Evolutionary conservation across 495 filamentous ascomycete species (phyloP).

Genomic region (Neurospora sp.): DNA sequence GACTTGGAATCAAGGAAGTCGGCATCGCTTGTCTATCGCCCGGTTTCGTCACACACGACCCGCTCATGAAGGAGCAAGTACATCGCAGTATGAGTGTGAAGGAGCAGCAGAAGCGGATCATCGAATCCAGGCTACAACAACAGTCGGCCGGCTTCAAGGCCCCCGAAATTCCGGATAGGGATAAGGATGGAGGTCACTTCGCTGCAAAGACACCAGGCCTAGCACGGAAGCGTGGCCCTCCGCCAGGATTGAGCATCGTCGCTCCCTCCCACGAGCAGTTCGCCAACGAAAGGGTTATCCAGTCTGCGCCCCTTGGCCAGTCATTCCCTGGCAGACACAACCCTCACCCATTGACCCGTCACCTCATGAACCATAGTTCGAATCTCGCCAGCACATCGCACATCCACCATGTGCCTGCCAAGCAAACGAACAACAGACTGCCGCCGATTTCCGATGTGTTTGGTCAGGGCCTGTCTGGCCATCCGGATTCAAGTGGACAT

Average conservation of each 20-base stretch:
- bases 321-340: conserved; percentile 88
- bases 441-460: conserved; percentile 95
- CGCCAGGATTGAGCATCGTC: conserved; percentile 88
- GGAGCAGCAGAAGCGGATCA: conserved; percentile 90
- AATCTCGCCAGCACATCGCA: conserved; percentile 80
- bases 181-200: conserved; percentile 44
- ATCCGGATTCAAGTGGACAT: conserved; percentile 61
- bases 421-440: conserved; percentile 83
- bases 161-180: conserved; percentile 36
- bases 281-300: conserved; percentile 89
- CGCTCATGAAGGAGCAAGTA: conserved; percentile 89
- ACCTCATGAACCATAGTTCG: conserved; percentile 75
- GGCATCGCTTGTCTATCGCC: conserved; percentile 91
- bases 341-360: conserved; percentile 69
- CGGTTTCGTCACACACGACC: conserved; percentile 91
- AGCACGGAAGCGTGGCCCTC: conserved; percentile 65
- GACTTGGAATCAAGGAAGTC: conserved; percentile 78
- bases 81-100: conserved; percentile 88
- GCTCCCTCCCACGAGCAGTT: conserved; percentile 93
- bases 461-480: conserved; percentile 66
- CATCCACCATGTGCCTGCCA: conserved; percentile 83
- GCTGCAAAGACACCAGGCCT: conserved; percentile 55
- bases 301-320: conserved; percentile 92
- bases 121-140: conserved; percentile 83
- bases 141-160: conserved; percentile 70